Evolutionary conservation across 108 stramenopile genomes (phyloP), one percentile per base, ranked within the genome.

Genomic region (Fragilaria radians): DNA sequence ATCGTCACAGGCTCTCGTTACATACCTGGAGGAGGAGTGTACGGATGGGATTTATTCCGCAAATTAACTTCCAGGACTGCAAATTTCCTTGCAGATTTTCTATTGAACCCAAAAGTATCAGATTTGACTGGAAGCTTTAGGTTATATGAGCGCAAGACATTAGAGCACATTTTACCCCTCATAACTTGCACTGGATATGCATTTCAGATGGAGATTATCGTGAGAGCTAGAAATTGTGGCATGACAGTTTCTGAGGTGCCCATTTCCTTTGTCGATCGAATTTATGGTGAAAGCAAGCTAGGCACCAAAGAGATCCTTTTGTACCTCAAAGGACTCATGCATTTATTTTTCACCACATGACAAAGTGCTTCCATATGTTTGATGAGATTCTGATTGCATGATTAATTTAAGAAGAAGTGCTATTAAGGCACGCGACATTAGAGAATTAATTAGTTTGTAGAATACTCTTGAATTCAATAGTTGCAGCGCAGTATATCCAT

Each of bases 201-300:
- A 25, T 99, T 99, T 69, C 97, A 99, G 65, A 99, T 99, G 98
- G 97, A 99, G 66, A 96, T 98, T 55, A 70, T 96, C 36, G 91
- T 98, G 14, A 67, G 93, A 55, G 90, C 95, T 27, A 73, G 78
- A 48, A 74, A 86, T 23, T 77, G 69, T 27, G 95, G 95, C 18
- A 88, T 89, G 63, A 70, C 52, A 32, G 75, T 99, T 21, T 91
- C 62, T 32, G 97, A 99, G 64, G 95, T 99, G 18, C 94, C 94
- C 0, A 99, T 99, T 55, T 73, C 84, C 2, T 99, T 99, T 67
- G 97, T 99, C 9, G 98, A 99, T 83, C 72, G 98, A 31, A 86
- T 99, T 42, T 97, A 98, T 61, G 98, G 98, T 27, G 96, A 95
- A 72, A 95, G 93, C 63, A 99, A 99, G 69, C 67, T 99, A 28